phyloP scores from a whole-genome alignment of 164 flowering plant species.

The Vitis amurensis region DNA sequence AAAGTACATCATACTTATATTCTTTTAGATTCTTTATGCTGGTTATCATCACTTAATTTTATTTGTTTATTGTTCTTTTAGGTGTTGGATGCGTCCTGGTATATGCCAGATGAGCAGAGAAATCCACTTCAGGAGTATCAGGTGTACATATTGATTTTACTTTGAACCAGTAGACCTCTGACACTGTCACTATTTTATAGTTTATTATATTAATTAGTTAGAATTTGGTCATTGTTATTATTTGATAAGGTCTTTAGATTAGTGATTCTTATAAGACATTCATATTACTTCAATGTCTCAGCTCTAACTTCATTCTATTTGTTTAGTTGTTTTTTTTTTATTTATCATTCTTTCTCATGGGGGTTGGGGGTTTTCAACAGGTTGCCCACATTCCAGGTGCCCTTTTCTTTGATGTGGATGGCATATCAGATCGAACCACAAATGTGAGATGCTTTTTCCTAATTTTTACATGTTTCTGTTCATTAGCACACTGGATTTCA shows the following conservation, averaged over 20 bases:
- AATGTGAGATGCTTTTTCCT: constrained; percentile 57
- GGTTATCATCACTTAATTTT: too few species aligned
- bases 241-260: too few species aligned
- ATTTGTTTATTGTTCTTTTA: background rate
- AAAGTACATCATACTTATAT: background rate
- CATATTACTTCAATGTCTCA: too few species aligned
- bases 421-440: constrained; percentile 76
- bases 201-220: background rate
- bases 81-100: constrained; percentile 99
- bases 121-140: constrained; percentile 97
- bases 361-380: constrained; percentile 34
- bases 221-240: too few species aligned
- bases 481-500: background rate
- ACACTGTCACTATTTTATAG: too few species aligned
- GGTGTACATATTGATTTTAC: constrained; percentile 37
- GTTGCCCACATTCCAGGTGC: constrained; percentile 99
- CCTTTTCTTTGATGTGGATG: constrained; percentile 96
- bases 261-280: too few species aligned
- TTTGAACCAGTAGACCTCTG: background rate
- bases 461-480: background rate
- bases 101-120: constrained; percentile 98
- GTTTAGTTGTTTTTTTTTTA: background rate
- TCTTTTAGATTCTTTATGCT: background rate
- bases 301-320: background rate
- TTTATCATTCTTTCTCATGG: background rate